Base-by-base conservation (phyloP, 345 rosid species). In the Murraya koenigii region DNA sequence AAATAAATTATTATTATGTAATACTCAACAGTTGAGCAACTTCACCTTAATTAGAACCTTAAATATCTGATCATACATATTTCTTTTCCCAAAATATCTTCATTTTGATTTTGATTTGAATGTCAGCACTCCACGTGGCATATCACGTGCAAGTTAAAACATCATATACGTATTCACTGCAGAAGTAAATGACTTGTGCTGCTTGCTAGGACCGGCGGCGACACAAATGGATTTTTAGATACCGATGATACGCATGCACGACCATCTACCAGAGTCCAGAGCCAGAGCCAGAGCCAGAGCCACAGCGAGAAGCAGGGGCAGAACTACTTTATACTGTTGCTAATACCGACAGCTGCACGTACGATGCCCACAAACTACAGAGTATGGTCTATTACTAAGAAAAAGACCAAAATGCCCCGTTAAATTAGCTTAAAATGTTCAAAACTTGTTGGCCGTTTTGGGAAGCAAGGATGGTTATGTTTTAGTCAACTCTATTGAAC, bases 211-310 rank as follows among this genome's bases (percentile, higher is more conserved):
- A 49, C 66, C 76, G 5, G 67, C 52, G 15, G 4, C 33, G 10
- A 5, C 38, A 71, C 30, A n/a, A 35, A 19, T 60, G 66, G 52
- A 3, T 28, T 62, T 65, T 65, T 9, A 13, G 69, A 65, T 35
- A 58, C 7, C 66, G 75, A 58, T 68, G 39, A 28, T 32, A 9
- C 69, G 61, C 71, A 49, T 63, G 62, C 71, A 75, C 44, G 7
- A 8, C 52, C 35, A 14, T 6, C 65, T 25, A 19, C 20, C 32
- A 10, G 64, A 33, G 10, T n/a, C 3, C 69, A 33, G 25, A 17
- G 1, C 47, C 8, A 15, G 6, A 8, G n/a, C 7, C 33, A 22
- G 11, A 15, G 7, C 26, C 68, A 64, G 39, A 28, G 39, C 39
- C 7, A 2, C 8, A 11, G 17, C 9, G n/a, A n/a, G n/a, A n/a